Evolutionary conservation across 306 rosid species (phyloP), one percentile per base, ranked within the genome.

Genomic region (Inga leiocalycina): DNA sequence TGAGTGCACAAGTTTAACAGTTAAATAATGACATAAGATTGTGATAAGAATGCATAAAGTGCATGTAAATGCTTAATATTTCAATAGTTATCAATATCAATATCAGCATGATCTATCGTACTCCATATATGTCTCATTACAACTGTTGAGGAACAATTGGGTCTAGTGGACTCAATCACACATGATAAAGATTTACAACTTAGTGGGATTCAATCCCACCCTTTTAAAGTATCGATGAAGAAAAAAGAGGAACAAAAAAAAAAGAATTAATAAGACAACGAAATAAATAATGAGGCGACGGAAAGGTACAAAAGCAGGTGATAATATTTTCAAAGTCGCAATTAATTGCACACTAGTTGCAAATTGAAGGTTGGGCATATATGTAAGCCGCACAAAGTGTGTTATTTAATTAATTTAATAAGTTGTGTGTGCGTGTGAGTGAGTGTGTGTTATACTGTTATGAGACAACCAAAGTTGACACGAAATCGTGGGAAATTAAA

Each of bases 401-500:
- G 34, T 14, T 65, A 14, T 32, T 65, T 65, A 32, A 65, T 24
- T 61, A 22, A 61, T 24, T 61, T 11, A 10, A 20, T 4, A 10
- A 57, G 34, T 61, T 62, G 68, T 27, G 6, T 6, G 3, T 12
- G 32, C 43, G 49, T 48, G 45, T 71, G 71, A 24, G 64, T 12
- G 52, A 49, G 41, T 62, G 43, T 27, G 30, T 27, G 30, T 27
- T 27, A 27, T 27, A 27, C 30, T 77, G 5, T 64, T 20, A n/a
- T 20, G 65, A 48, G 34, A 83, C 61, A 79, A 10, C 68, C 85
- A 89, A 91, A 74, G 61, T 89, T 86, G 91, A 83, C 88, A 83
- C 85, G 52, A 30, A 64, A 64, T 64, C 8, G 39, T 30, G 65
- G 30, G 13, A 4, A 22, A 8, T 3, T 8, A 6, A 56, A 56